Percentiles rank a stretch among this genome's conserved stretches.
Evolutionary conservation across 768 basidiomycete genomes (phyloP).

Genomic region (Phaffia tasmanica): DNA sequence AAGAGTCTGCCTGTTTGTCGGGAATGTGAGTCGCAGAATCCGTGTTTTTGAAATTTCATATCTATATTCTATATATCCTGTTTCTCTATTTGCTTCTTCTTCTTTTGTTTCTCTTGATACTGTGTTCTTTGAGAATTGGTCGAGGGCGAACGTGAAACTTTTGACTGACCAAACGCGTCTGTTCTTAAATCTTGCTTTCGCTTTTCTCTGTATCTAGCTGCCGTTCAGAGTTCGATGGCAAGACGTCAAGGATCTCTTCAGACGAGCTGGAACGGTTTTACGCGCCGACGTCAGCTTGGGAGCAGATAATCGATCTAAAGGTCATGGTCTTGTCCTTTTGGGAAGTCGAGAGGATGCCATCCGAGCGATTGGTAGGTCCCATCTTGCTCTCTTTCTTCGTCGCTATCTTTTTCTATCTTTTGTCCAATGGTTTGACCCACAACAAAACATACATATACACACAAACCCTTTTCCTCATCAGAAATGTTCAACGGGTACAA

Average conservation of each 20-base stretch:
- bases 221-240: constrained; percentile 98
- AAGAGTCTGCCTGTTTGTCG: constrained; percentile 87
- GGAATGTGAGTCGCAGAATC: constrained; percentile 56
- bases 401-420: not conserved
- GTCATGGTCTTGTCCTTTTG: constrained; percentile 72
- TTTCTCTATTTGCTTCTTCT: constrained; percentile 15
- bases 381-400: not conserved
- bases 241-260: constrained; percentile 95
- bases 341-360: constrained; percentile 91
- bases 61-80: not conserved
- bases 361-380: constrained; percentile 55
- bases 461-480: constrained; percentile 24
- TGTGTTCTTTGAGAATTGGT: not conserved
- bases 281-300: constrained; percentile 45
- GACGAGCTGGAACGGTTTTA: constrained; percentile 81
- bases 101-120: constrained; percentile 13
- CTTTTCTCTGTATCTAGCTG: constrained; percentile 45
- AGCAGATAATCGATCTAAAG: constrained; percentile 29
- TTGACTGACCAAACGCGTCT: not conserved
- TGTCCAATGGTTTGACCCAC: not conserved
- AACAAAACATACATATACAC: too few species aligned
- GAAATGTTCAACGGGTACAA: constrained; percentile 93
- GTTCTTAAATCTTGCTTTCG: too few species aligned
- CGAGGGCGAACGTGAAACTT: not conserved
- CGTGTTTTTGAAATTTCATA: too few species aligned